Conservation (phyloP, 2,329 filamentous ascomycete species). For the Fusarium denticulatum region DNA sequence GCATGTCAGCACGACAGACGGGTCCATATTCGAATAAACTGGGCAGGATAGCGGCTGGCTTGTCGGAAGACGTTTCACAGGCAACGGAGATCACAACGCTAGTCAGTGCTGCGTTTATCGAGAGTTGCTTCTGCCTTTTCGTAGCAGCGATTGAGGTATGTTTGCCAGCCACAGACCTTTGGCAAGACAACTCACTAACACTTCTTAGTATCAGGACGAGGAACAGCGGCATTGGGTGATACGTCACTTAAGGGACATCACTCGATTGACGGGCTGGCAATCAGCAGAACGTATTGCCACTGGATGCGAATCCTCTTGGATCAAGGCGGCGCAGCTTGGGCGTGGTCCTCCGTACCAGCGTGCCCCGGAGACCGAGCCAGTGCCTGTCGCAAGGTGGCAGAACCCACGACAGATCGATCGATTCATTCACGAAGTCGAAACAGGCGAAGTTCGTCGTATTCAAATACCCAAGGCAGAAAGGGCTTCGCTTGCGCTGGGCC, state of each 20-base stretch:
- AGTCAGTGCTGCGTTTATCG: slow-evolving; percentile 83
- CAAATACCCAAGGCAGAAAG: slow-evolving; percentile 71
- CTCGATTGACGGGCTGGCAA: slow-evolving; percentile 86
- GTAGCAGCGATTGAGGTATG: slow-evolving; percentile 81
- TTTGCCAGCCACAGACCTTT: not conserved
- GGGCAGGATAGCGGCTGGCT: slow-evolving; percentile 81
- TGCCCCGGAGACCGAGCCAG: slow-evolving; percentile 49
- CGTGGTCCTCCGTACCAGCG: slow-evolving; percentile 78
- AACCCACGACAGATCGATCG: slow-evolving; percentile 62
- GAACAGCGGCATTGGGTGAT: slow-evolving; percentile 83
- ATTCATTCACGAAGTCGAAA: slow-evolving; percentile 59
- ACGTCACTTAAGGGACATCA: slow-evolving; percentile 76
- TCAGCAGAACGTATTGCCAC: slow-evolving; percentile 82
- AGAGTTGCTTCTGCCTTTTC: slow-evolving; percentile 84
- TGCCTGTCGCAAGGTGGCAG: slow-evolving; percentile 57
- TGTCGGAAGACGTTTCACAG: slow-evolving; percentile 65
- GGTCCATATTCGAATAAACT: slow-evolving; percentile 76
- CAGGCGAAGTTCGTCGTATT: slow-evolving; percentile 57
- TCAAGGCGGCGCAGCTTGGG: slow-evolving; percentile 75
- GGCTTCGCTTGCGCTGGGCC: slow-evolving; percentile 79
- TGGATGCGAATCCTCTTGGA: slow-evolving; percentile 88
- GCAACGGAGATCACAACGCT: slow-evolving; percentile 75
- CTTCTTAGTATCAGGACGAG: slow-evolving; percentile 71
- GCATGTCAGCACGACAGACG: slow-evolving; percentile 78
- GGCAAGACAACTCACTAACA: slow-evolving; percentile 25